Evolutionary conservation across 2,329 filamentous ascomycete genomes (phyloP).

Genomic region (Aspergillus fischeri): DNA sequence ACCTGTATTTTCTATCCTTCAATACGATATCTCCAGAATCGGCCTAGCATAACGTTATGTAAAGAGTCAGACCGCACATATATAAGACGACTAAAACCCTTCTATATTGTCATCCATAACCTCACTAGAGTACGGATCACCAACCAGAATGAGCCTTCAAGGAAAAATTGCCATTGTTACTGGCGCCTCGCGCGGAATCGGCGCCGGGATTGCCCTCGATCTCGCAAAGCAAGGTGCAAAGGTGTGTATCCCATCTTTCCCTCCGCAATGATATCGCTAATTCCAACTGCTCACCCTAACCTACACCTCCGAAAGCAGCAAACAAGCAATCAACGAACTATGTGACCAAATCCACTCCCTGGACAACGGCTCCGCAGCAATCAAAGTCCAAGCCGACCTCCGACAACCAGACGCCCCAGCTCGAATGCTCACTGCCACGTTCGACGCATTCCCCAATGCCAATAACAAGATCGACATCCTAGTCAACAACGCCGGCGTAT

Average conservation of each 20-base stretch:
- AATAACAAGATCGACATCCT: conserved; percentile 3
- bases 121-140: background rate
- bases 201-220: background rate
- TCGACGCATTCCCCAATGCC: background rate
- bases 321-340: background rate
- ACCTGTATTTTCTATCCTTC: background rate
- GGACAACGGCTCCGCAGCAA: background rate
- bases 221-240: conserved; percentile 3
- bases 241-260: background rate
- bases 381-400: background rate
- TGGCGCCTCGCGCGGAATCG: conserved; percentile 3
- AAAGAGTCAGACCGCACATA: background rate
- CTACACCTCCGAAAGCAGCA: background rate
- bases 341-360: background rate
- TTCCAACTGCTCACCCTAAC: background rate
- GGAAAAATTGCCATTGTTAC: conserved; percentile 2
- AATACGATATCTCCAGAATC: background rate
- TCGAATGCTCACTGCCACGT: background rate
- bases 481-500: conserved; percentile 6
- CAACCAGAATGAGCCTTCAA: background rate
- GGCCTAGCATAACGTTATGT: background rate
- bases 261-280: background rate
- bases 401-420: background rate
- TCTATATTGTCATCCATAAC: background rate
- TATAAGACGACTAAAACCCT: background rate